Evolutionary conservation across 441 rosid genomes (phyloP).

Genomic region (Populus hybrid): DNA sequence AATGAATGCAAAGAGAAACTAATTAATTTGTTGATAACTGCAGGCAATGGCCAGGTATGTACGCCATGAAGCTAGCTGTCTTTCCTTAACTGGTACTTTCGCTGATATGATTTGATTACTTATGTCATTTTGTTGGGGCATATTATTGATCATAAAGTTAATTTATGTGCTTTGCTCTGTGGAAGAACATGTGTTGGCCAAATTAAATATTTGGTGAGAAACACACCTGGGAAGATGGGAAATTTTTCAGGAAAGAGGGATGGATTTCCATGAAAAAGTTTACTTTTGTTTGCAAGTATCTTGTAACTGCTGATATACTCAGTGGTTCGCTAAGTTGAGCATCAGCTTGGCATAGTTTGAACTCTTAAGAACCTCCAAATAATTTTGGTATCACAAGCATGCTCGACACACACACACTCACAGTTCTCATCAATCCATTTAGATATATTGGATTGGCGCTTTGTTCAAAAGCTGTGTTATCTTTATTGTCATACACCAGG

Average conservation of each 20-base stretch:
- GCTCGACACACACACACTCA: neutral
- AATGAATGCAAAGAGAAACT: neutral
- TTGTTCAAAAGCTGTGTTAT: neutral
- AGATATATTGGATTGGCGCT: neutral
- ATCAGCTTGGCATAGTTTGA: neutral
- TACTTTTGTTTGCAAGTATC: neutral
- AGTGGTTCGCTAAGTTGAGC: neutral
- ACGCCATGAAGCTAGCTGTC: conserved; percentile 67
- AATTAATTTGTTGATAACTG: conserved; percentile 20
- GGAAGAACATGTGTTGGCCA: neutral
- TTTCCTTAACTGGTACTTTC: conserved; percentile 63
- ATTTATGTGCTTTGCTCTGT: neutral
- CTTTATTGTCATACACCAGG: neutral
- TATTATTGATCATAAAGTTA: neutral
- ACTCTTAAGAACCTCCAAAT: neutral
- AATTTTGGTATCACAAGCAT: neutral
- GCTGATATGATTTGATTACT: neutral
- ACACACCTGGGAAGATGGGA: neutral
- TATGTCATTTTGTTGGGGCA: neutral
- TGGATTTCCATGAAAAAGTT: neutral
- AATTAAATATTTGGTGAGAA: neutral
- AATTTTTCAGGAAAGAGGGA: neutral
- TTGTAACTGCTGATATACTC: neutral
- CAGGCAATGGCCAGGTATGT: conserved; percentile 97
- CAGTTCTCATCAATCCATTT: neutral